Conservation (phyloP, 2,329 filamentous ascomycete genomes). For the Arachnomyces sp. region DNA sequence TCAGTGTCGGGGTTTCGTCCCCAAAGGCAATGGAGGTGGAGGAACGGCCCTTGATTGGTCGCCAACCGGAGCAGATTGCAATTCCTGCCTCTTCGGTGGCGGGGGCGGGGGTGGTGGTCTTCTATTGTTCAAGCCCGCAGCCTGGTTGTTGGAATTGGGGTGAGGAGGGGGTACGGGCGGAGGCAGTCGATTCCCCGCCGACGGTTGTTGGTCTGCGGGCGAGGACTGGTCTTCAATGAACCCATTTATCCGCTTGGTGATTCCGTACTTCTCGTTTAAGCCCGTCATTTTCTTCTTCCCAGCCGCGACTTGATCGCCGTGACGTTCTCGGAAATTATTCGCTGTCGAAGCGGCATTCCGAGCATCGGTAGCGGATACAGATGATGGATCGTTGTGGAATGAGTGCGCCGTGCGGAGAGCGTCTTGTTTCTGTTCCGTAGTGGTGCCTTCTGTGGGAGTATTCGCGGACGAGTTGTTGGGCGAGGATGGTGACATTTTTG, state of each 20-base stretch:
- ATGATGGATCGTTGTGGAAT: conserved; percentile 53
- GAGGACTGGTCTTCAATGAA: conserved; percentile 35
- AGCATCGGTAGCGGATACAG: conserved; percentile 53
- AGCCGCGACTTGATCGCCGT: conserved; percentile 58
- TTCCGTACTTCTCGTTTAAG: conserved; percentile 55
- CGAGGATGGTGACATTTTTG: conserved; percentile 40
- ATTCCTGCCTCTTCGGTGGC: conserved; percentile 47
- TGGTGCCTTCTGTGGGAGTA: conserved; percentile 24
- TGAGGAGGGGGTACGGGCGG: conserved; percentile 13
- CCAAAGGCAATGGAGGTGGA: conserved; percentile 50
- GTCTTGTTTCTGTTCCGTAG: conserved; percentile 50
- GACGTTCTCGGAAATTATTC: conserved; percentile 57
- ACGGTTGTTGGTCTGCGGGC: conserved; percentile 15
- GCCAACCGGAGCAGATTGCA: conserved; percentile 29
- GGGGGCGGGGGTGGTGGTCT: conserved; percentile 52
- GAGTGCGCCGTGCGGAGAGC: conserved; percentile 53
- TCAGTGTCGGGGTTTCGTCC: conserved; percentile 46
- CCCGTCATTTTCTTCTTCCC: conserved; percentile 51
- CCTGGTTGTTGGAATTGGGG: conserved; percentile 10
- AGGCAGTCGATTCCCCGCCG: conserved; percentile 4
- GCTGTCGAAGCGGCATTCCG: conserved; percentile 51
- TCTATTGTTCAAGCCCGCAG: conserved; percentile 24
- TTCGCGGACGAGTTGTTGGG: conserved; percentile 23
- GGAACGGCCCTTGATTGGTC: conserved; percentile 23
- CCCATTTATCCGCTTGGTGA: conserved; percentile 43